These are phyloP conservation scores for Metarhizium album DNA, from an alignment of 2,329 filamentous ascomycete species.

Conservation along the genomic window DNA sequence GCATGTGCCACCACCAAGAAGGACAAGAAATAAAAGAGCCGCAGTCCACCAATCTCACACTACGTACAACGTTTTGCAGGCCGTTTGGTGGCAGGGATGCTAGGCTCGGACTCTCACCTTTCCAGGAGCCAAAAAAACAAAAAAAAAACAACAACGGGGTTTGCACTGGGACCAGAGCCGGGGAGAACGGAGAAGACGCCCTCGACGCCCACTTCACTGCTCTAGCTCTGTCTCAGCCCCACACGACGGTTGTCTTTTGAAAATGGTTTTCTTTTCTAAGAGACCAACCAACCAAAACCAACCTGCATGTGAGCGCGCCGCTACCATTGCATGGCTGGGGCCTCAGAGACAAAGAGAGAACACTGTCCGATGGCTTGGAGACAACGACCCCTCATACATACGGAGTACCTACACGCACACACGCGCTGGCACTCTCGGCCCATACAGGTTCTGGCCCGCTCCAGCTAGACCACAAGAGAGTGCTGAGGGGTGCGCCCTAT, in stretches of 20 bases:
- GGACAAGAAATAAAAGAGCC: background rate
- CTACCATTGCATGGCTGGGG: background rate
- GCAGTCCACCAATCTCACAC: background rate
- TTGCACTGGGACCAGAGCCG: slow-evolving; percentile 1
- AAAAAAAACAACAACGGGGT: background rate
- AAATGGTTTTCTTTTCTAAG: background rate
- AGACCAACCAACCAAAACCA: background rate
- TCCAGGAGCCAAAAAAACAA: background rate
- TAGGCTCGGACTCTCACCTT: slow-evolving; percentile 2
- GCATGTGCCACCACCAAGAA: background rate
- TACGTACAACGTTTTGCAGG: background rate
- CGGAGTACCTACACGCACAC: background rate
- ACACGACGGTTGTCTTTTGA: slow-evolving; percentile 1
- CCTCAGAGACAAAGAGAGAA: background rate
- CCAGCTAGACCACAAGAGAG: background rate
- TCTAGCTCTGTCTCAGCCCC: slow-evolving; percentile 1
- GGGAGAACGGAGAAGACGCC: background rate
- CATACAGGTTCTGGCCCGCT: background rate
- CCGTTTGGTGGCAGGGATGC: slow-evolving; percentile 2
- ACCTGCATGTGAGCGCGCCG: background rate
- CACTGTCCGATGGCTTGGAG: background rate
- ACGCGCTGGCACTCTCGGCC: background rate
- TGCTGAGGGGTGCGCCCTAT: background rate
- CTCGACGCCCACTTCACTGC: background rate
- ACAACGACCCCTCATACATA: background rate